Evolutionary conservation across 2,329 filamentous ascomycete genomes (phyloP), one percentile per base, ranked within the genome.

Genomic region (Helminthosporium solani): DNA sequence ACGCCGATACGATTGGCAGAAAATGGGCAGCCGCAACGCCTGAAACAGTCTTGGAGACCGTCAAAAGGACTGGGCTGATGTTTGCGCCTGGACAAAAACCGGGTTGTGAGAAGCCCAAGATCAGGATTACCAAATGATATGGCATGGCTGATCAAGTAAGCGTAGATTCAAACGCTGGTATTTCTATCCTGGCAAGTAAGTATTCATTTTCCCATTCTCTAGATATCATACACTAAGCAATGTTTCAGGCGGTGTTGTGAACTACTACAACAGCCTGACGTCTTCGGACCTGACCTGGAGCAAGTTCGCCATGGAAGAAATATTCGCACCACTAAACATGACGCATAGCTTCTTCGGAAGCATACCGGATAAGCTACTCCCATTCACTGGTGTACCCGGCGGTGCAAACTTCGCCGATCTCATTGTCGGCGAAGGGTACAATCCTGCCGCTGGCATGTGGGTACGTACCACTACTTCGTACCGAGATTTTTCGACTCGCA

Each of bases 371-470:
- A 28, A 49, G 12, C 53, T 64, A 1, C 28, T 54, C 1, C 46
- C 56, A 1, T 28, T 47, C 9, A 48, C 65, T 7, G 54, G 54
- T 7, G 46, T 67, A 2, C 61, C 64, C 8, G 64, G 60, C 8
- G 57, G 57, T 2, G 42, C 57, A 2, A 62, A 61, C 23, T 65
- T 58, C 57, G 63, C 53, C 1, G 57, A 66, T 46, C 42, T 65
- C 2, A 18, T 61, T 1, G 42, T 67, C 3, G 61, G 61, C 20
- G 46, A 52, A 14, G 64, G 64, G 7, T 67, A 67, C 33, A 56
- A 66, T 28, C 61, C 64, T 20, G 63, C 57, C 2, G 64, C 57
- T 2, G 64, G 64, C 19, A 60, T 66, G 57, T 67, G 63, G 58
- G 54, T 55, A 42, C 0, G 52, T 53, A 23, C 16, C 7, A 14